Evolutionary conservation across 352 stramenopile species (phyloP), one percentile per base, ranked within the genome.

Genomic region (Phytophthora citrophthora): DNA sequence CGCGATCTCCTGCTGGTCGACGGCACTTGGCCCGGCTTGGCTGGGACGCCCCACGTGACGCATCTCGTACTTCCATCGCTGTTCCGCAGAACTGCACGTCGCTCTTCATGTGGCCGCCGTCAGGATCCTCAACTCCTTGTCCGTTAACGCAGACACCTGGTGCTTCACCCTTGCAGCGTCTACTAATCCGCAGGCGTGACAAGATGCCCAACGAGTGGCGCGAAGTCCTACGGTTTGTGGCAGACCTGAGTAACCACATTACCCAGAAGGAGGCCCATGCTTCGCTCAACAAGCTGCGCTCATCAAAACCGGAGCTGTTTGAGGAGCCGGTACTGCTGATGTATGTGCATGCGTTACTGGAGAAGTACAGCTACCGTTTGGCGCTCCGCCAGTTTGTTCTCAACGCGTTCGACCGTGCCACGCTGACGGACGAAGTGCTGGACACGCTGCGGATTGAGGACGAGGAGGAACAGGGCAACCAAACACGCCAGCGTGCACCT

Each of bases 231-330:
- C 84, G 86, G 1, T 73, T 84, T 48, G 78, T 96, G 29, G 88
- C 85, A 1, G 87, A 96, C 39, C 36, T 96, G 60, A 96, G 88
- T 59, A 95, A 94, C 70, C 88, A 95, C 59, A 96, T 96, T 55
- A 94, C 86, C 3, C 88, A 96, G 61, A 96, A 96, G 64, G 88
- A 96, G 58, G 88, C 88, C 2, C 86, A 94, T 61, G 79, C 84
- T 18, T 90, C 85, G 43, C 75, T 96, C 11, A 94, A 93, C 79
- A 93, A 93, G 60, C 54, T 96, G 32, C 85, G 85, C 9, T 73
- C 72, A 7, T 70, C 81, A n/a, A 90, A 94, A 47, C 52, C 83
- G 1, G 70, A 76, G 34, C 65, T 96, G 24, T 96, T 96, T 57
- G 86, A 96, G 64, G 85, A 95, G 29, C 86, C 87, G 10, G 81